phyloP scores from a whole-genome alignment of 345 rosid species.

The Diplotaxis tenuifolia region DNA sequence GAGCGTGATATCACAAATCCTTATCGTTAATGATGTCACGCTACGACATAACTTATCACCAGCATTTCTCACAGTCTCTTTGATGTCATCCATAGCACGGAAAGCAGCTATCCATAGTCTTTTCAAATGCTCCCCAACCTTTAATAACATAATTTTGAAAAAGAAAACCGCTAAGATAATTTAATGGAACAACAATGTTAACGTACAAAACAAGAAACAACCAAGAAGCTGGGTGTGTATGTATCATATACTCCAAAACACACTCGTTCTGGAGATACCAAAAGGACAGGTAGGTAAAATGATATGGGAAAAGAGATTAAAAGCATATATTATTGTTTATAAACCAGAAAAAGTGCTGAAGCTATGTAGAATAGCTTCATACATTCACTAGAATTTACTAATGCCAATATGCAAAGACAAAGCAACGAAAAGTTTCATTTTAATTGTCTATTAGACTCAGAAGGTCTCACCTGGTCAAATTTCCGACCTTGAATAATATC shows the following conservation, averaged over 20 bases:
- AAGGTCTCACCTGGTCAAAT: conserved; percentile 71
- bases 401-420: neutral
- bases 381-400: neutral
- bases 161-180: conserved; percentile 5
- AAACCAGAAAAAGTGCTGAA: neutral
- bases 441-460: neutral
- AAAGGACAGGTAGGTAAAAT: neutral
- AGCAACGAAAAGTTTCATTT: neutral
- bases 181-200: neutral
- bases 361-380: neutral
- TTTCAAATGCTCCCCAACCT: conserved; percentile 81
- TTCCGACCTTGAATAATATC: conserved; percentile 92
- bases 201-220: conserved; percentile 13
- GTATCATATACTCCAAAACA: conserved; percentile 8
- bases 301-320: conserved; percentile 2
- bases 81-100: conserved; percentile 99
- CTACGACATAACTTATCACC: conserved; percentile 85
- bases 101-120: conserved; percentile 76
- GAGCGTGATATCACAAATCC: conserved; percentile 86
- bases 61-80: conserved; percentile 95
- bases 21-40: conserved; percentile 73
- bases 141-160: conserved; percentile 23
- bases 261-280: neutral
- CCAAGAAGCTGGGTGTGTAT: conserved; percentile 1
- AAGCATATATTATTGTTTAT: conserved; percentile 11